Base-by-base conservation (phyloP, 2,329 filamentous ascomycete genomes). In the Pestalotiopsis fici region DNA sequence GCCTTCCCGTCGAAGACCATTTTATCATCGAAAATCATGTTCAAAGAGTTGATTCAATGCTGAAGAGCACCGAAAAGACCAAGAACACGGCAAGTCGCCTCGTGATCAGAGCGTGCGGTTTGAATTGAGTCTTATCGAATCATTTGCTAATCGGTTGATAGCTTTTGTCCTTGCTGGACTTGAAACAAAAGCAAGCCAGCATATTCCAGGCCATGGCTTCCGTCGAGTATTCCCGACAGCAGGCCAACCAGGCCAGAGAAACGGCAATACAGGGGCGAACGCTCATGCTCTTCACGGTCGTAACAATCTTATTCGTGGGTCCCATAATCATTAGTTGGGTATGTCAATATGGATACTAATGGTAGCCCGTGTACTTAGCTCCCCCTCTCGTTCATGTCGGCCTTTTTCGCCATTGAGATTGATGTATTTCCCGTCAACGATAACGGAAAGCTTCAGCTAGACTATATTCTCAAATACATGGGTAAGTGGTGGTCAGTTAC, bases 231-330 rank as follows among this genome's bases (percentile, higher is more conserved):
- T 15, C 55, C 3, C 23, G 27, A 37, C n/a, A 59, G 23, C 54
- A 35, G 21, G 50, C 54, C 4, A n/a, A 47, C 3, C 55, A 43
- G 43, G 64, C 64, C 11, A 37, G 3, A 2, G 21, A 65, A 18
- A 35, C 64, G 6, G 64, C 55, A 18, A 31, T 50, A 12, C 64
- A 65, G 27, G 55, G 64, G 3, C 4, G 21, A 12, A 65, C 64
- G 7, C 25, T 65, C 0, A 65, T 57, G 35, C 55, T 65, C 5
- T 65, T 65, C 37, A 65, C 64, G 2, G 64, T 65, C 5, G 64
- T 65, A 7, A 65, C 64, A 12, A 65, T 65, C 4, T 25, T 65
- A 5, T 65, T 65, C 7, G 55, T 65, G 31, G 13, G 63, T 21
- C n/a, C n/a, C 13, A 57, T 15, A 21, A n/a, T 28, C 11, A 6